These are phyloP conservation scores for Coprinopsis marcescibilis DNA, from an alignment of 768 basidiomycete species.

Conservation along the genomic window DNA sequence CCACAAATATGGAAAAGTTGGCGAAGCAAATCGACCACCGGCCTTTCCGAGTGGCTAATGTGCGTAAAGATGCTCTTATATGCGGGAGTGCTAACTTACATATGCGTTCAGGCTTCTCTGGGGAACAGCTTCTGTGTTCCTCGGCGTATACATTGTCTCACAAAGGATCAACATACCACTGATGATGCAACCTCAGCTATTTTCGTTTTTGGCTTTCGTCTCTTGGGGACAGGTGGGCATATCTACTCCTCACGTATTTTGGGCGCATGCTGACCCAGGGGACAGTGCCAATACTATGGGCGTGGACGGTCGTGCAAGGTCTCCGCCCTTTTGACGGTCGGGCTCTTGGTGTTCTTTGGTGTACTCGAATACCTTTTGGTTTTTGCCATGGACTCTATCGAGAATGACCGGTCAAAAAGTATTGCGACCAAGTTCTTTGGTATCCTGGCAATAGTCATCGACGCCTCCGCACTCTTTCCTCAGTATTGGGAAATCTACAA, in stretches of 20 bases:
- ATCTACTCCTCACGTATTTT: conserved; percentile 10
- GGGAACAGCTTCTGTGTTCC: conserved; percentile 51
- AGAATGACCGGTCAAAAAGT: conserved; percentile 23
- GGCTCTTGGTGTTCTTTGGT: conserved; percentile 39
- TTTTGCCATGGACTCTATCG: conserved; percentile 46
- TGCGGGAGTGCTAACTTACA: background rate
- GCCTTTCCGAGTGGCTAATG: conserved; percentile 66
- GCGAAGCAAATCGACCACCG: conserved; percentile 58
- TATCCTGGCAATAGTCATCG: conserved; percentile 50
- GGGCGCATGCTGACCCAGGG: too few species aligned
- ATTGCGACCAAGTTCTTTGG: conserved; percentile 52
- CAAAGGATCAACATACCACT: conserved; percentile 69
- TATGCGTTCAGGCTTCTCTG: conserved; percentile 45
- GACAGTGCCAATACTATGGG: conserved; percentile 68
- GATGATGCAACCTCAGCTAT: conserved; percentile 61
- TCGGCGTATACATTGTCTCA: conserved; percentile 64
- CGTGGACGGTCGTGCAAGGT: conserved; percentile 29
- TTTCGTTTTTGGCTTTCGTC: conserved; percentile 52
- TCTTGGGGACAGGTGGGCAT: conserved; percentile 65
- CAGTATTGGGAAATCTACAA: conserved; percentile 77
- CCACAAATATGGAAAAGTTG: conserved; percentile 75
- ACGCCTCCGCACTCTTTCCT: conserved; percentile 45
- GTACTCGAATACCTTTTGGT: conserved; percentile 57
- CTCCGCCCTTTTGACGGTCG: conserved; percentile 31
- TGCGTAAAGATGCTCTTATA: conserved; percentile 21